Evolutionary conservation across 1,284 basidiomycete genomes (phyloP).

Genomic region (Tylopilus sp.): DNA sequence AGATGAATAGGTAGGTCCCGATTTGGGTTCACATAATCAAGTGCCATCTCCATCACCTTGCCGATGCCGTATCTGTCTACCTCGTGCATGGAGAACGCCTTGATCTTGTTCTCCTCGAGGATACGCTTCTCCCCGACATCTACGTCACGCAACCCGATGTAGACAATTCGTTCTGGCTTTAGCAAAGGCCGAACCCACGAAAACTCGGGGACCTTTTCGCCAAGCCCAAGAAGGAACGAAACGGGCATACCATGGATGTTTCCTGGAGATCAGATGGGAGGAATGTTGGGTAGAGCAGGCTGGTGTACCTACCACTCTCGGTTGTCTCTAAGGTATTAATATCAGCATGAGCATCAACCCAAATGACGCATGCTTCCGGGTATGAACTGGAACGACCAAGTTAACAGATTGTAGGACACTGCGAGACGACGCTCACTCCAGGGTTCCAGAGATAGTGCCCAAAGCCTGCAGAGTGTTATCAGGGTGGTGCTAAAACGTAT

Average conservation of each 20-base stretch:
- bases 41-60: constrained; percentile 91
- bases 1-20: constrained; percentile 87
- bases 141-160: constrained; percentile 95
- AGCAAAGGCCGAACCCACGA: constrained; percentile 79
- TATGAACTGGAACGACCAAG: constrained; percentile 45
- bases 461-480: constrained; percentile 58
- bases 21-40: constrained; percentile 89
- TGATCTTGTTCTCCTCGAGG: constrained; percentile 84
- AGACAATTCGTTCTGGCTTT: constrained; percentile 74
- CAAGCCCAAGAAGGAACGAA: constrained; percentile 87
- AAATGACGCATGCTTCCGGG: constrained; percentile 81
- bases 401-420: constrained; percentile 9
- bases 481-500: constrained; percentile 4
- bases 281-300: not conserved
- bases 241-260: constrained; percentile 99
- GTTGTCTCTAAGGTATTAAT: constrained; percentile 92
- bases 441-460: constrained; percentile 85
- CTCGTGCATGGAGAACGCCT: constrained; percentile 97
- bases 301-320: constrained; percentile 55
- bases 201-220: constrained; percentile 55
- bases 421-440: constrained; percentile 48
- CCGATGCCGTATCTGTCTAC: constrained; percentile 97
- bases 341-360: constrained; percentile 94
- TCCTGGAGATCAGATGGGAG: constrained; percentile 41
- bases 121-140: constrained; percentile 90